phyloP scores from a whole-genome alignment of 345 rosid species.

The Draba incana region DNA sequence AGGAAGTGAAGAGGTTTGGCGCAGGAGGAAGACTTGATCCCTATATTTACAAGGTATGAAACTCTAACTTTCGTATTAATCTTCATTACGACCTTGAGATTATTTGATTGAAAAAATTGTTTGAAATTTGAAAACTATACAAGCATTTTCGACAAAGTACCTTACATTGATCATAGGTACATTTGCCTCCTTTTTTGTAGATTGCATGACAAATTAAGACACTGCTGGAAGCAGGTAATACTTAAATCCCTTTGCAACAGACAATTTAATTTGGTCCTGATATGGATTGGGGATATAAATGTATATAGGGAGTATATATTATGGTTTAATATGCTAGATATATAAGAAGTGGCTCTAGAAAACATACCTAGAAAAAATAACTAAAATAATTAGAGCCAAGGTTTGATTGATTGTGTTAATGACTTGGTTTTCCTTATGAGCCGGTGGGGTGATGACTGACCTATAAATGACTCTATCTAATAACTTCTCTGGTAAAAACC shows the following conservation, averaged over 20 bases:
- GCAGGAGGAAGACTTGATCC: constrained; percentile 81
- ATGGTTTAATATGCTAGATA: constrained; percentile 19
- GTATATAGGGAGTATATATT: constrained; percentile 21
- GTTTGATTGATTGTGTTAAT: constrained; percentile 21
- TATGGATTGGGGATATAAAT: constrained; percentile 1
- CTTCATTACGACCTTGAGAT: not conserved
- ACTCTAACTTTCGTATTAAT: constrained; percentile 17
- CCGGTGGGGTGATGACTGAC: not conserved
- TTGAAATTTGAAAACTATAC: constrained; percentile 1
- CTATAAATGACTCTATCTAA: not conserved
- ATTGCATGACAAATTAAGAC: constrained; percentile 32
- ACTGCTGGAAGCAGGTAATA: constrained; percentile 34
- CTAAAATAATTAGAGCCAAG: not conserved
- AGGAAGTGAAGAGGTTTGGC: constrained; percentile 75
- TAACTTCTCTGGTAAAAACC: too few species aligned
- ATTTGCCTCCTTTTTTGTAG: constrained; percentile 27
- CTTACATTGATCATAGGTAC: not conserved
- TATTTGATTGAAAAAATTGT: not conserved
- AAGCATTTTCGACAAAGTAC: not conserved
- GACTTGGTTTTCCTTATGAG: constrained; percentile 13
- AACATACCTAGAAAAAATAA: constrained; percentile 9
- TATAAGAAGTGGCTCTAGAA: constrained; percentile 8
- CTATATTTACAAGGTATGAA: constrained; percentile 72
- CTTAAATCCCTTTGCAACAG: constrained; percentile 23
- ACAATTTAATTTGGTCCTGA: constrained; percentile 15